phyloP scores from a whole-genome alignment of 805 yeast species.

The Candida chauliodis region DNA sequence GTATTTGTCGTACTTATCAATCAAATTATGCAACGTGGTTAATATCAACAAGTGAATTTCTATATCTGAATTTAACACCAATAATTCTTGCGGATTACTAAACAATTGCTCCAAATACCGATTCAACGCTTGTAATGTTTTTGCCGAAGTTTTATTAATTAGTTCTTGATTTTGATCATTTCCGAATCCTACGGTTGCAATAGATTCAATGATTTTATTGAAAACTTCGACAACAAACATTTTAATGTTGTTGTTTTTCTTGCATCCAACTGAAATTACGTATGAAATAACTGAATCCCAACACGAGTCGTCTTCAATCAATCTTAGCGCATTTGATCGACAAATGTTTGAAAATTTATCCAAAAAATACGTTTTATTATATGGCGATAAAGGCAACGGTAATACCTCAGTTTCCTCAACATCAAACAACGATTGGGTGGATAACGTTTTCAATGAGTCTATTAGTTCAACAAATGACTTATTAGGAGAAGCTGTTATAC shows the following conservation, averaged over 20 bases:
- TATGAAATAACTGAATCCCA: slow-evolving; percentile 50
- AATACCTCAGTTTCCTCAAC: slow-evolving; percentile 10
- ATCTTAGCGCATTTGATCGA: slow-evolving; percentile 46
- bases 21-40: slow-evolving; percentile 62
- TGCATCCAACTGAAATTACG: slow-evolving; percentile 43
- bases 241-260: slow-evolving; percentile 45
- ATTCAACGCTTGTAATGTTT: slow-evolving; percentile 48
- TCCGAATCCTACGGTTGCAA: slow-evolving; percentile 40
- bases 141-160: slow-evolving; percentile 45
- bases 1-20: slow-evolving; percentile 73
- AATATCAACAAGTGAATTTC: slow-evolving; percentile 64
- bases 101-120: slow-evolving; percentile 42
- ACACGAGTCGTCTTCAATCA: slow-evolving; percentile 38
- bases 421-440: slow-evolving; percentile 22
- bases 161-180: slow-evolving; percentile 16
- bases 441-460: slow-evolving; percentile 43
- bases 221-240: slow-evolving; percentile 48
- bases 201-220: slow-evolving; percentile 44
- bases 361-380: slow-evolving; percentile 54
- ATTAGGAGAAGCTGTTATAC: slow-evolving; percentile 51
- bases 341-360: slow-evolving; percentile 51
- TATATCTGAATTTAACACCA: slow-evolving; percentile 55
- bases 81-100: slow-evolving; percentile 37
- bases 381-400: slow-evolving; percentile 43
- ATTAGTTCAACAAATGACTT: slow-evolving; percentile 49